Conservation (phyloP, 2,329 filamentous ascomycete genomes). For the Tolypocladium tropicale region DNA sequence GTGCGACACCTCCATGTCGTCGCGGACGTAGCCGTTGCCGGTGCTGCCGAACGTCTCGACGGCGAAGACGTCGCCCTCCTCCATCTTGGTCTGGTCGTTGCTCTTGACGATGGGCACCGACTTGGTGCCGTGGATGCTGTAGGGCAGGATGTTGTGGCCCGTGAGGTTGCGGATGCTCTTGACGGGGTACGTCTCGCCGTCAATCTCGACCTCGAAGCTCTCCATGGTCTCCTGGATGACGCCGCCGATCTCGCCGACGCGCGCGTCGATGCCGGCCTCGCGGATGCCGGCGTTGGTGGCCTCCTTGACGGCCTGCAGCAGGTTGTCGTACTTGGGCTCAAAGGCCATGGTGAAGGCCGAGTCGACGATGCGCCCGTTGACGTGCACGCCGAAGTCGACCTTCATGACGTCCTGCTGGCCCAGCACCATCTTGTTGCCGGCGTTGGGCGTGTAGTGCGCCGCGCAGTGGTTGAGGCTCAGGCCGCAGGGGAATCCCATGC, state of each 20-base stretch:
- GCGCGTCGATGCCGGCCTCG: constrained; percentile 85
- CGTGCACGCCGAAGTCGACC: constrained; percentile 72
- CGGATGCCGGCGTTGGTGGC: constrained; percentile 74
- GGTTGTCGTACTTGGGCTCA: constrained; percentile 63
- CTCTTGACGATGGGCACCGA: constrained; percentile 90
- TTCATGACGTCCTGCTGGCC: constrained; percentile 69
- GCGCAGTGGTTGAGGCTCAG: constrained; percentile 77
- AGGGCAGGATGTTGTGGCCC: constrained; percentile 81
- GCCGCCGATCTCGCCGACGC: constrained; percentile 75
- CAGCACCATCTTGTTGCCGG: constrained; percentile 69
- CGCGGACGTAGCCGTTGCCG: constrained; percentile 75
- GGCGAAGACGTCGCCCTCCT: constrained; percentile 90
- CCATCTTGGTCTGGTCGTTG: constrained; percentile 87
- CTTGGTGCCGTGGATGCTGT: constrained; percentile 87
- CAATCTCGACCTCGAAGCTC: constrained; percentile 79
- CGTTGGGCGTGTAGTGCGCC: constrained; percentile 80
- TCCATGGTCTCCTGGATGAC: constrained; percentile 88
- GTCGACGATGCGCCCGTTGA: constrained; percentile 72
- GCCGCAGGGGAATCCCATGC: constrained; percentile 81
- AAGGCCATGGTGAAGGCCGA: constrained; percentile 73
- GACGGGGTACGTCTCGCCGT: constrained; percentile 67
- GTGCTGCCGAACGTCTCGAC: constrained; percentile 96
- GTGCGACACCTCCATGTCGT: constrained; percentile 85
- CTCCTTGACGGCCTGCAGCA: constrained; percentile 62
- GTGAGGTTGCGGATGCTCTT: constrained; percentile 82